phyloP scores from a whole-genome alignment of 2,329 filamentous ascomycete genomes.

The Zopfia rhizophila region DNA sequence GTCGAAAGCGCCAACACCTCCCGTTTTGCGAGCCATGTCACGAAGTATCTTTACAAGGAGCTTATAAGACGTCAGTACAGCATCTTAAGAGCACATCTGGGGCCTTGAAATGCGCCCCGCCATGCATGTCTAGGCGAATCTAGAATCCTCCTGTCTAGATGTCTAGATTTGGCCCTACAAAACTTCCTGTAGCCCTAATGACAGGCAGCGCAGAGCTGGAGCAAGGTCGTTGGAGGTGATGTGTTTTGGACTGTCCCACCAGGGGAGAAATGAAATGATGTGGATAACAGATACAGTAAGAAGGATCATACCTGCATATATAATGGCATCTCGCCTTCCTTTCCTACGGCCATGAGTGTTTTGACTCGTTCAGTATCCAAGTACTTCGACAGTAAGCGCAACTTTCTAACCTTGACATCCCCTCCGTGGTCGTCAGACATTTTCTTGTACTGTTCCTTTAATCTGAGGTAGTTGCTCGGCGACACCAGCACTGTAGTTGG shows the following conservation, averaged over 20 bases:
- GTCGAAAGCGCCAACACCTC: conserved; percentile 17
- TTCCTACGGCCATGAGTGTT: conserved; percentile 29
- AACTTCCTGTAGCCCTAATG: too few relatives aligned
- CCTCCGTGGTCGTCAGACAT: conserved; percentile 14
- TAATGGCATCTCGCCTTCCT: conserved; percentile 21
- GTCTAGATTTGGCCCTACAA: too few relatives aligned
- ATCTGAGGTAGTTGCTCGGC: conserved; percentile 23
- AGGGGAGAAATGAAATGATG: too few relatives aligned
- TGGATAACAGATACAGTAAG: too few relatives aligned
- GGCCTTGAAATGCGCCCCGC: conserved; percentile 9
- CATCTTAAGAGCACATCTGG: background rate
- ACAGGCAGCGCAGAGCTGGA: too few relatives aligned
- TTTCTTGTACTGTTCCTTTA: conserved; percentile 19
- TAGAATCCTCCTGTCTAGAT: too few relatives aligned
- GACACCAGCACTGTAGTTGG: conserved; percentile 28
- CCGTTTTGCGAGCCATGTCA: conserved; percentile 19
- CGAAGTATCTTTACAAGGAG: conserved; percentile 22
- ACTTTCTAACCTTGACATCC: conserved; percentile 19
- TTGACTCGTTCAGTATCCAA: conserved; percentile 29
- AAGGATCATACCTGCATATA: conserved; percentile 33
- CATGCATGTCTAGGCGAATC: too few relatives aligned
- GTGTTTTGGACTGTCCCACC: too few relatives aligned
- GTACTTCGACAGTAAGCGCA: conserved; percentile 18
- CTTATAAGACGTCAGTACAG: conserved; percentile 3
- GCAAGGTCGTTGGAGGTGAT: too few relatives aligned